Evolutionary conservation across 2,329 filamentous ascomycete genomes (phyloP), one percentile per base, ranked within the genome.

Genomic region (Chaetomiaceae sp.): DNA sequence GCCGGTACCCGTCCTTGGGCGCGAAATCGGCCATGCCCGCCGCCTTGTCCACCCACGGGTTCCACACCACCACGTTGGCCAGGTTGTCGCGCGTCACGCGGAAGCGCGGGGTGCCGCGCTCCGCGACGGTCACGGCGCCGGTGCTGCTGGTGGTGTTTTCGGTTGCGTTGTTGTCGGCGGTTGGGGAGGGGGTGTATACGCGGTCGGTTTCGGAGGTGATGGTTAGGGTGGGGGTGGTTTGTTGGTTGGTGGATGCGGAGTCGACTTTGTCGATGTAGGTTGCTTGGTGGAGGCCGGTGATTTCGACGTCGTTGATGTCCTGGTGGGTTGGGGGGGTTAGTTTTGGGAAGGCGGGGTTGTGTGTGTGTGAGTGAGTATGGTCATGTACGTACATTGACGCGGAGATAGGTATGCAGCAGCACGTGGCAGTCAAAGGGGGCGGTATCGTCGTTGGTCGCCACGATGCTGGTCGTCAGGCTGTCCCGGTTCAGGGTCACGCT

Each of bases 21-120:
- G 79, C 80, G 66, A 97, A 96, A 69, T 99, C 93, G 46, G 75
- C 83, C 72, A 96, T 95, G 5, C 78, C 78, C 61, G 83, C 81
- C 1, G 88, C 83, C 74, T 95, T 95, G 57, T 91, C 88, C 35
- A 78, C 77, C 90, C 92, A 96, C 2, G 93, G 93, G 70, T 99
- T 99, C 93, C 93, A 99, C 25, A 97, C 87, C 1, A 96, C 92
- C 14, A 93, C 84, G 60, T 97, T 89, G 55, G 81, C 79, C 59
- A 99, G 77, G 59, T 89, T 91, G 69, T 96, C 89, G 55, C 93
- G 82, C 35, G 86, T 81, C 49, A 97, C 77, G 53, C 83, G 82
- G 72, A 87, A 90, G 44, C 78, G 73, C 13, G 83, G 75, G 63
- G 78, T 78, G 54, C 81, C 84, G 44, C 70, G 77, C 62, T 87